phyloP scores from a whole-genome alignment of 257 asterid genomes.

The Linderniella brevidens region DNA sequence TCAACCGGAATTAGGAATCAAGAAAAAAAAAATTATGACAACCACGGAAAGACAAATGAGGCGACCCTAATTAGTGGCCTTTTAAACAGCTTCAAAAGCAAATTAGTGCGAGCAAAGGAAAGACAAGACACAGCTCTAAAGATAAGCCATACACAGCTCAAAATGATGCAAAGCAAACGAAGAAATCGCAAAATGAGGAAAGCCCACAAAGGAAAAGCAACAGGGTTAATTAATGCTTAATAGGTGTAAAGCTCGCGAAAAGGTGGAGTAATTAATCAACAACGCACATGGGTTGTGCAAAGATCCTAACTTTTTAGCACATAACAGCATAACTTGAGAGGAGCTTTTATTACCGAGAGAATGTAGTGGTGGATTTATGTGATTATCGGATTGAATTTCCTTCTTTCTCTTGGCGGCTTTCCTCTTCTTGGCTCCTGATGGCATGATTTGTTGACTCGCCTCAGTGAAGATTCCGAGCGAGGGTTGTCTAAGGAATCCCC shows the following conservation, averaged over 20 bases:
- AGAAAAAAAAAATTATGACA: neutral
- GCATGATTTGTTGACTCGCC: neutral
- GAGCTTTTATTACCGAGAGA: neutral
- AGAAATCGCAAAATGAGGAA: too few species aligned
- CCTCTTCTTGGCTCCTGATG: neutral
- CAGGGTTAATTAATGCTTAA: too few species aligned
- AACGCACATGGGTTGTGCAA: neutral
- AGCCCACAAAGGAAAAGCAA: too few species aligned
- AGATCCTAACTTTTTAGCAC: neutral
- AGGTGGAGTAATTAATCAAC: too few species aligned
- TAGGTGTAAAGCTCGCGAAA: too few species aligned
- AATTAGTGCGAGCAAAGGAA: too few species aligned
- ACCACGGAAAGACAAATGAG: neutral
- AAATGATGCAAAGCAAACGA: too few species aligned
- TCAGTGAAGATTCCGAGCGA: neutral
- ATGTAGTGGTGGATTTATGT: neutral
- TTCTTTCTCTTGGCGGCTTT: slow-evolving; percentile 1
- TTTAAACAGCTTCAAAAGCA: too few species aligned
- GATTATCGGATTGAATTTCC: neutral
- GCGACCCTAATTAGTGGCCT: neutral
- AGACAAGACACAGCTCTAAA: too few species aligned
- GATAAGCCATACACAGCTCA: too few species aligned
- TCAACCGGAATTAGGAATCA: neutral
- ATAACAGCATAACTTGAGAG: neutral
- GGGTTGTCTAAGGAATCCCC: neutral